These are phyloP conservation scores for Eimeria tenella DNA, from an alignment of 169 alveolate genomes.

Conservation along the genomic window DNA sequence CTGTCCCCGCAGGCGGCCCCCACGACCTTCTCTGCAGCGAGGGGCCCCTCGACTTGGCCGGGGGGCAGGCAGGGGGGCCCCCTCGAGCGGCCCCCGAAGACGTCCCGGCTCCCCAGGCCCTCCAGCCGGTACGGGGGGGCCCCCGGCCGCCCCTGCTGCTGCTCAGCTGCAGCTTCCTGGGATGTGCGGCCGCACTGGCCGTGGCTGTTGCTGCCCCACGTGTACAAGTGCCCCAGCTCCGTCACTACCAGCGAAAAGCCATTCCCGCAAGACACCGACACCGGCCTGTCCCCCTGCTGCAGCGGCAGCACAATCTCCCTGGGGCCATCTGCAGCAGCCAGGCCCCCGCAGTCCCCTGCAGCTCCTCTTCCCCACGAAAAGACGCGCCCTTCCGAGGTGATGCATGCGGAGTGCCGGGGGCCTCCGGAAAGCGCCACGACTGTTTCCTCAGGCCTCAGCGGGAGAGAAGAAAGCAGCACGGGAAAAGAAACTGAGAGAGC, in stretches of 20 bases:
- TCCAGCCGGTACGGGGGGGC: neutral
- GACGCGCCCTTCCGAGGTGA: constrained; percentile 72
- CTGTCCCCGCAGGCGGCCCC: constrained; percentile 78
- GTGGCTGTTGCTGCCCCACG: constrained; percentile 83
- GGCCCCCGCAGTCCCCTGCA: constrained; percentile 40
- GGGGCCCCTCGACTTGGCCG: constrained; percentile 69
- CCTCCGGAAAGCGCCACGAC: constrained; percentile 45
- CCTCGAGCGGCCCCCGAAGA: constrained; percentile 52
- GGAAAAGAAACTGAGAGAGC: constrained; percentile 42
- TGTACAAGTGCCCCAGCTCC: constrained; percentile 81
- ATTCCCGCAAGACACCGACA: constrained; percentile 82
- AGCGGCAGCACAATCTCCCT: constrained; percentile 30
- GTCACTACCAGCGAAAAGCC: constrained; percentile 85
- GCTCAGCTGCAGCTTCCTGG: neutral
- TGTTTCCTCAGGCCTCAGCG: constrained; percentile 44
- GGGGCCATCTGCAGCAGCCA: constrained; percentile 57
- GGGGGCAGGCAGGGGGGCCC: constrained; percentile 10
- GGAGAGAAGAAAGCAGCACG: constrained; percentile 17
- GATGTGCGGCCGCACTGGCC: constrained; percentile 77
- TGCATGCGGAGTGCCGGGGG: constrained; percentile 66
- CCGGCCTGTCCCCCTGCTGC: constrained; percentile 36
- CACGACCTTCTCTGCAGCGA: constrained; percentile 22
- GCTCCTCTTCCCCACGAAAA: constrained; percentile 75
- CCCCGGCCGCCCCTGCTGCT: neutral
- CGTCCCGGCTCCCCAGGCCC: constrained; percentile 35